These are phyloP conservation scores for Gossypium laxum DNA, from an alignment of 441 rosid species.

Conservation along the genomic window DNA sequence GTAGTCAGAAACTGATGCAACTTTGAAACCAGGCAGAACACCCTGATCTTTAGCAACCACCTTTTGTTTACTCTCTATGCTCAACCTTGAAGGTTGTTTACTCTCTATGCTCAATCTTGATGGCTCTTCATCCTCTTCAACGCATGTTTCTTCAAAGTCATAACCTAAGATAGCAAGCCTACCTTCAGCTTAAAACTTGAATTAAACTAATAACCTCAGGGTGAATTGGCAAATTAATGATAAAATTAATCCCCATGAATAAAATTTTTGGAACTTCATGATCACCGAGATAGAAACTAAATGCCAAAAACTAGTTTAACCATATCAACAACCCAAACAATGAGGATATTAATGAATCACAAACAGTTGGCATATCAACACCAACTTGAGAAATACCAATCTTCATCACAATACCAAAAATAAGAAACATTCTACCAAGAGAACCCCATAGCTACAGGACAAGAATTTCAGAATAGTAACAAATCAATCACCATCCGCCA, in stretches of 20 bases:
- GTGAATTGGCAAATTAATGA: not conserved
- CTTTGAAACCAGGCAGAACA: constrained; percentile 59
- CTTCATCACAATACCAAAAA: not conserved
- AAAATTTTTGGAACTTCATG: constrained; percentile 2
- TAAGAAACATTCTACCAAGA: not conserved
- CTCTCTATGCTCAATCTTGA: constrained; percentile 37
- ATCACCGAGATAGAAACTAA: not conserved
- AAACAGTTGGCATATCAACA: not conserved
- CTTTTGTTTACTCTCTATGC: constrained; percentile 43
- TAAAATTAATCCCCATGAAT: not conserved
- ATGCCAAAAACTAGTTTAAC: not conserved
- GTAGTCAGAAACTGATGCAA: constrained; percentile 55
- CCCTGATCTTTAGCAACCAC: constrained; percentile 53
- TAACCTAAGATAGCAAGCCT: constrained; percentile 42
- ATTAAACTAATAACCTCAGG: not conserved
- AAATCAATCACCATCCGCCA: not conserved
- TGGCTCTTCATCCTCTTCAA: constrained; percentile 73
- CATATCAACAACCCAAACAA: constrained; percentile 5
- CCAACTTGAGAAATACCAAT: not conserved
- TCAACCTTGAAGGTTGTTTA: constrained; percentile 25
- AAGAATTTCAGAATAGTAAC: not conserved
- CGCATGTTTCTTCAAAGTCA: constrained; percentile 52
- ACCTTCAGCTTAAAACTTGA: not conserved
- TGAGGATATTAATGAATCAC: not conserved
- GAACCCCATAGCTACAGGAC: not conserved